Percentiles rank a stretch among this genome's conserved stretches.
phyloP scores from a whole-genome alignment of 2,329 filamentous ascomycete species.

The Emergomyces africanus region DNA sequence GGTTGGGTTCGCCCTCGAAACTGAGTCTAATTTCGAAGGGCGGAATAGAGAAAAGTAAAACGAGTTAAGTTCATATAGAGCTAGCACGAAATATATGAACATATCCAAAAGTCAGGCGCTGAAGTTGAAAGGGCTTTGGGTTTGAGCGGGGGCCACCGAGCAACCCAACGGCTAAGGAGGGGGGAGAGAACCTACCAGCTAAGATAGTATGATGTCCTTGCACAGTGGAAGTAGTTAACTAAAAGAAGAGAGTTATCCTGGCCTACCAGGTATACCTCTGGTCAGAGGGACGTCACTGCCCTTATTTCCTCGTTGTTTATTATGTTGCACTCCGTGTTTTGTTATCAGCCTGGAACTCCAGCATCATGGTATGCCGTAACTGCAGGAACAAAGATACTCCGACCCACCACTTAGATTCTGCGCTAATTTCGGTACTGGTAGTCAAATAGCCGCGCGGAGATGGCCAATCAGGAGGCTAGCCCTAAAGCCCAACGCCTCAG shows the following conservation, averaged over 20 bases:
- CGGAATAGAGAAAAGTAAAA: background rate
- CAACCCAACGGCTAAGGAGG: background rate
- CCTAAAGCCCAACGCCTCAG: too few species aligned
- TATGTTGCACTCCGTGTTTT: background rate
- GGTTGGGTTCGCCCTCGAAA: background rate
- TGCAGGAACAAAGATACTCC: constrained; percentile 1
- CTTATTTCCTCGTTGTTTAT: background rate
- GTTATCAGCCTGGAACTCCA: background rate
- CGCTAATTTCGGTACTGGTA: background rate
- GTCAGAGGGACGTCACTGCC: background rate
- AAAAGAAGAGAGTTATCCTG: background rate
- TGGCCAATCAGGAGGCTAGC: background rate
- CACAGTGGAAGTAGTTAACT: background rate
- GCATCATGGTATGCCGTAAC: background rate
- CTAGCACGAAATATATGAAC: background rate
- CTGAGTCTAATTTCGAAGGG: background rate
- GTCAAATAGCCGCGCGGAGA: background rate
- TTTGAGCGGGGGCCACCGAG: too few species aligned
- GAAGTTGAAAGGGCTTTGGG: background rate
- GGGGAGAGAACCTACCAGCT: background rate
- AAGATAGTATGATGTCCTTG: background rate
- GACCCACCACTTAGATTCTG: background rate
- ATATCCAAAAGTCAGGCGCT: background rate
- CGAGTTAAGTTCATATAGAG: background rate
- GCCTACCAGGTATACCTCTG: background rate